These are phyloP conservation scores for Hepatocystis sp. DNA, from an alignment of 169 alveolate species.

Conservation along the genomic window DNA sequence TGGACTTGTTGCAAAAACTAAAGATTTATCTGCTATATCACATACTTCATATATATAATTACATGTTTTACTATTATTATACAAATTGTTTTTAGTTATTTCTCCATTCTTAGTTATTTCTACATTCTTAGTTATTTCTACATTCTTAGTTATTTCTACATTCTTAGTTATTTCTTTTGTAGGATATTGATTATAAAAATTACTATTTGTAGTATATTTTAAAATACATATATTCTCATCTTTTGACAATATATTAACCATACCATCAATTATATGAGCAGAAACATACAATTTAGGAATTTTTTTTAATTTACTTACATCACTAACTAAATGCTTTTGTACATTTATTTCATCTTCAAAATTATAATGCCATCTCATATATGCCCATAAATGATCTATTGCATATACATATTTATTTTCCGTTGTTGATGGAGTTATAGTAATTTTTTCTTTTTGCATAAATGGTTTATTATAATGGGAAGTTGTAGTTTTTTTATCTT, in stretches of 20 bases:
- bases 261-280: slow-evolving; percentile 75
- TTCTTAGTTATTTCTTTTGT: too few relatives aligned
- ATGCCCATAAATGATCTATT: slow-evolving; percentile 75
- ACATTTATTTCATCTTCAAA: slow-evolving; percentile 70
- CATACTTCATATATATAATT: slow-evolving; percentile 72
- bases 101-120: too few relatives aligned
- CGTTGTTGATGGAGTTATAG: not conserved
- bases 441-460: slow-evolving; percentile 21
- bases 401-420: slow-evolving; percentile 69
- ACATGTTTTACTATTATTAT: slow-evolving; percentile 46
- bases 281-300: slow-evolving; percentile 60
- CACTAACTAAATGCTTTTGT: slow-evolving; percentile 35
- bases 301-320: slow-evolving; percentile 34
- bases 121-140: too few relatives aligned
- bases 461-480: slow-evolving; percentile 42
- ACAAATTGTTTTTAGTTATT: slow-evolving; percentile 26
- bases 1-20: slow-evolving; percentile 65
- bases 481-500: too few relatives aligned
- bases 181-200: slow-evolving; percentile 56
- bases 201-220: slow-evolving; percentile 50
- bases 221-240: slow-evolving; percentile 65
- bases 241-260: slow-evolving; percentile 52
- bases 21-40: slow-evolving; percentile 72
- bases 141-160: too few relatives aligned
- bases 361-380: slow-evolving; percentile 71